phyloP scores from a whole-genome alignment of 495 filamentous ascomycete genomes.

The Xylaria intraflava region DNA sequence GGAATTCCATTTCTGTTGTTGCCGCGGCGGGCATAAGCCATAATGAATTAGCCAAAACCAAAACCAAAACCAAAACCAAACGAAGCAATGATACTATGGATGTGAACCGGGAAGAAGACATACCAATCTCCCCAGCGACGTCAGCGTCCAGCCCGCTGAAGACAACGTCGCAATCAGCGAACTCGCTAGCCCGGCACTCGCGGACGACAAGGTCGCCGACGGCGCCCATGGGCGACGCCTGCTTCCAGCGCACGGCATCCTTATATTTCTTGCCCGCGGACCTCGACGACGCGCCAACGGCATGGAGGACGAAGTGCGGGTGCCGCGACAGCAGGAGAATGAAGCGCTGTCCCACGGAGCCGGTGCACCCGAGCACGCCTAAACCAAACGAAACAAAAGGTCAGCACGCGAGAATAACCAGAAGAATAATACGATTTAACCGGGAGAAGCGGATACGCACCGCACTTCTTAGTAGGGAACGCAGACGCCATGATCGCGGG shows the following conservation, averaged over 20 bases:
- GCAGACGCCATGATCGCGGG: slow-evolving; percentile 31
- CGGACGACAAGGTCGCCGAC: slow-evolving; percentile 65
- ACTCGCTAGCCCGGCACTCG: slow-evolving; percentile 67
- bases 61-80: too few relatives aligned
- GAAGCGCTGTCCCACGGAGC: slow-evolving; percentile 81
- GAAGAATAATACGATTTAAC: not conserved
- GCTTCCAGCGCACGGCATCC: slow-evolving; percentile 81
- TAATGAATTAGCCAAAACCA: not conserved
- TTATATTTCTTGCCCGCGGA: slow-evolving; percentile 79
- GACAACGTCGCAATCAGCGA: slow-evolving; percentile 78
- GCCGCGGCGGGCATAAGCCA: too few relatives aligned
- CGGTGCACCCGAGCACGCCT: slow-evolving; percentile 67
- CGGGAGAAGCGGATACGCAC: slow-evolving; percentile 22
- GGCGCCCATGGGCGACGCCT: slow-evolving; percentile 63
- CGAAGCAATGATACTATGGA: not conserved
- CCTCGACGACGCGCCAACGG: slow-evolving; percentile 70
- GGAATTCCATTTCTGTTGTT: slow-evolving; percentile 66
- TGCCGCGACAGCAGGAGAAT: slow-evolving; percentile 76
- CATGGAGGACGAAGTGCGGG: slow-evolving; percentile 66
- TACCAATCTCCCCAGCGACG: slow-evolving; percentile 73
- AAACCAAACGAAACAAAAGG: not conserved
- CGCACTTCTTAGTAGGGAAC: slow-evolving; percentile 48
- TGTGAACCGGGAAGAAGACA: slow-evolving; percentile 12
- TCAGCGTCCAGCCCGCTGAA: slow-evolving; percentile 83
- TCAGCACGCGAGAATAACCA: not conserved